phyloP scores from a whole-genome alignment of 2,329 filamentous ascomycete genomes.

The Paracamarosporium sp. region DNA sequence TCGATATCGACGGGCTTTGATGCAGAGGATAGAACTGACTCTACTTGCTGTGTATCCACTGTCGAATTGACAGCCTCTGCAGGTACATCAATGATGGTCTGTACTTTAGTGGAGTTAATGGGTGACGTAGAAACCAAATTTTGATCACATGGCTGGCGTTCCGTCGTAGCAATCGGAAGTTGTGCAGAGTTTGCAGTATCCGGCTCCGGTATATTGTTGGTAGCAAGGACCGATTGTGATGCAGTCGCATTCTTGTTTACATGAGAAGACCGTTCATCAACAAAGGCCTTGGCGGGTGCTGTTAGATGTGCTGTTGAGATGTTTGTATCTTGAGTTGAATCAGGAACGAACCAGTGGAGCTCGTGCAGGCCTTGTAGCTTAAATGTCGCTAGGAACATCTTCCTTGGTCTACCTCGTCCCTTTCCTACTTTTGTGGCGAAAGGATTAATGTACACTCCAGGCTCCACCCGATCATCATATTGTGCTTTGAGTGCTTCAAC shows the following conservation, averaged over 20 bases:
- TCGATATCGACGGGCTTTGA: background rate
- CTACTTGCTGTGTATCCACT: background rate
- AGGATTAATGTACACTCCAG: constrained; percentile 55
- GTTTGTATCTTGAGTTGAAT: constrained; percentile 1
- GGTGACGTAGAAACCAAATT: too few species aligned
- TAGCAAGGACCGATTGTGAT: background rate
- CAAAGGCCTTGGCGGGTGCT: background rate
- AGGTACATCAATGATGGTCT: too few species aligned
- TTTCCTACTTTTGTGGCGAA: constrained; percentile 44
- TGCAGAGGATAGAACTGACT: background rate
- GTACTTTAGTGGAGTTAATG: background rate
- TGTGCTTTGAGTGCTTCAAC: constrained; percentile 32
- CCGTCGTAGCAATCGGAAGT: background rate
- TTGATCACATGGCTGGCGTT: background rate
- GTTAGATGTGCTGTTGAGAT: background rate
- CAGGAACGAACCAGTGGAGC: constrained; percentile 44
- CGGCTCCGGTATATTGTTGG: background rate
- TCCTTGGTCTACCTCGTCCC: constrained; percentile 49
- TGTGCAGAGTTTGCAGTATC: background rate
- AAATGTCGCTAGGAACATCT: constrained; percentile 52
- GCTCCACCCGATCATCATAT: constrained; percentile 35
- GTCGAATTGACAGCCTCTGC: background rate
- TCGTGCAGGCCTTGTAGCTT: constrained; percentile 43
- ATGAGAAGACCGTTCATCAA: background rate
- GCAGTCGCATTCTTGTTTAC: background rate